phyloP scores from a whole-genome alignment of 176 grass and related monocot species.

The Tuctoria greenei region DNA sequence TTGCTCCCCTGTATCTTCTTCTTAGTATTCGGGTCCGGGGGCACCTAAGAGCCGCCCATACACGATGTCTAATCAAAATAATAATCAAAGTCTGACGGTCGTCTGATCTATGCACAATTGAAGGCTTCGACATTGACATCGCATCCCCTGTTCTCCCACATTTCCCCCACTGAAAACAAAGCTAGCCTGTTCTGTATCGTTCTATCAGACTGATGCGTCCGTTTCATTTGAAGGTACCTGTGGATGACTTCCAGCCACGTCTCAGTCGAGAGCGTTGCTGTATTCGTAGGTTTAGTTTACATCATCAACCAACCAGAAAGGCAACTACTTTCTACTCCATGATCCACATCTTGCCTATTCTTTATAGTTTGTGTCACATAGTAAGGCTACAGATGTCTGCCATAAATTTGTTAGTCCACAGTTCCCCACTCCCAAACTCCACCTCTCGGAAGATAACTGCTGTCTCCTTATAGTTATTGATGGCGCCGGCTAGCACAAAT shows the following conservation, averaged over 20 bases:
- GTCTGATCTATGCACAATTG: background rate
- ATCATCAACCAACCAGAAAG: slow-evolving; percentile 24
- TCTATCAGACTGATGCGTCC: background rate
- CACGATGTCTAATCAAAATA: no score
- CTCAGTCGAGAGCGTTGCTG: slow-evolving; percentile 6
- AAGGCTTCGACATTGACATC: slow-evolving; percentile 31
- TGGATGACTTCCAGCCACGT: background rate
- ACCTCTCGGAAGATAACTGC: no score
- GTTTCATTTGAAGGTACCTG: slow-evolving; percentile 8
- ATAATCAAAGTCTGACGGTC: background rate
- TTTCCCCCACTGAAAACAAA: slow-evolving; percentile 1
- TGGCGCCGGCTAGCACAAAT: no score
- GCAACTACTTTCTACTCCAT: background rate
- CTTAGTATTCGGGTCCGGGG: background rate
- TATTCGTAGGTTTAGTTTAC: slow-evolving; percentile 6
- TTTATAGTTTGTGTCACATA: no score
- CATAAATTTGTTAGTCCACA: no score
- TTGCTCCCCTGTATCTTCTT: background rate
- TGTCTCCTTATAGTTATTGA: no score
- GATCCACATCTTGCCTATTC: background rate
- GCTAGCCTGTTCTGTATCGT: background rate
- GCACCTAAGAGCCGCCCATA: background rate
- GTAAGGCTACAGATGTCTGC: no score
- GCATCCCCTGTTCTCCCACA: background rate
- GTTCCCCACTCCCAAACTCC: no score